Evolutionary conservation across 2,329 filamentous ascomycete genomes (phyloP).

Genomic region (Septoria petroselini): DNA sequence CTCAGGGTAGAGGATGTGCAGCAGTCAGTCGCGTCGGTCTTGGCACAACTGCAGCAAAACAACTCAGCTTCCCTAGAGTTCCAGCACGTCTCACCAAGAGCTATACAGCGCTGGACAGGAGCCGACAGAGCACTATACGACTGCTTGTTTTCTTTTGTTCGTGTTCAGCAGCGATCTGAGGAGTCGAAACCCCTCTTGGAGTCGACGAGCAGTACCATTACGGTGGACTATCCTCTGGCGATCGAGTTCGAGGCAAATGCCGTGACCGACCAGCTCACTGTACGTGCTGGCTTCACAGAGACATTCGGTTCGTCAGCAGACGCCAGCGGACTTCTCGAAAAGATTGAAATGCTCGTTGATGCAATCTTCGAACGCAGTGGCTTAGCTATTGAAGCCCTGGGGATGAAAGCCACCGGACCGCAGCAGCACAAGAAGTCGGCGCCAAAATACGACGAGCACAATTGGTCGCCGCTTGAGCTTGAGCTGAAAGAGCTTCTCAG

Average conservation of each 20-base stretch:
- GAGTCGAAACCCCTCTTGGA: conserved; percentile 3
- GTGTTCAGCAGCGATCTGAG: neutral
- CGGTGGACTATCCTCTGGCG: conserved; percentile 20
- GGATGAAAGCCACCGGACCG: neutral
- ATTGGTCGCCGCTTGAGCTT: conserved; percentile 13
- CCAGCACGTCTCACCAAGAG: conserved; percentile 18
- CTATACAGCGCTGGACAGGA: conserved; percentile 16
- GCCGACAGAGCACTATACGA: conserved; percentile 21
- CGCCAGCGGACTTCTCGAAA: conserved; percentile 12
- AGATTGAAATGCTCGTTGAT: conserved; percentile 17
- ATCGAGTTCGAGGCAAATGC: conserved; percentile 17
- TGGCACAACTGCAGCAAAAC: conserved; percentile 8
- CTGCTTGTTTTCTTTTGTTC: conserved; percentile 19
- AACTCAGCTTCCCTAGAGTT: conserved; percentile 17
- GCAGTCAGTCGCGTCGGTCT: neutral
- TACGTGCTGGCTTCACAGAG: conserved; percentile 14
- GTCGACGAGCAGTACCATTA: conserved; percentile 10
- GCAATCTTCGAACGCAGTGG: conserved; percentile 9
- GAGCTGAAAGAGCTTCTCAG: conserved; percentile 9
- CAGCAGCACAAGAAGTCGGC: neutral
- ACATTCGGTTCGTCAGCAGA: conserved; percentile 3
- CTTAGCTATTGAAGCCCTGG: neutral
- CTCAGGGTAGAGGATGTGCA: conserved; percentile 9
- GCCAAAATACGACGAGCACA: conserved; percentile 4
- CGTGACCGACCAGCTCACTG: conserved; percentile 11